Percentiles rank a stretch among this genome's conserved stretches.
phyloP scores from a whole-genome alignment of 2,329 filamentous ascomycete genomes.

The Aspergillus tubingensis region DNA sequence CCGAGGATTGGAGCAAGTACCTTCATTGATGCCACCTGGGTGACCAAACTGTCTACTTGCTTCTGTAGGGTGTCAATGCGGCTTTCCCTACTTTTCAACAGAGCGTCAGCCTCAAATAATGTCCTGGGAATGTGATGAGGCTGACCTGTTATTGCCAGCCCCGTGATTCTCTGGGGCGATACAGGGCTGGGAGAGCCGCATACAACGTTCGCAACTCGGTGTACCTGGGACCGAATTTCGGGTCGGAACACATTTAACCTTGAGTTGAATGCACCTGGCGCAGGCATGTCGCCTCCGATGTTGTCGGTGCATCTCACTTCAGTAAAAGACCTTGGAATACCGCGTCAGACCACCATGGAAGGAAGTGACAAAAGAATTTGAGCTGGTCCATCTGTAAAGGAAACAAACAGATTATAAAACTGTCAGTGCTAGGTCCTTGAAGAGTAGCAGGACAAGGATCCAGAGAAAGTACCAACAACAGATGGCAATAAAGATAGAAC shows the following conservation, averaged over 20 bases:
- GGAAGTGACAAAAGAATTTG: neutral
- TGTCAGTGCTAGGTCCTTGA: neutral
- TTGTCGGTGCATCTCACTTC: neutral
- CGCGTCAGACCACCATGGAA: neutral
- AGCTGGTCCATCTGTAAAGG: neutral
- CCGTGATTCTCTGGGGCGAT: neutral
- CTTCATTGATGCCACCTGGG: neutral
- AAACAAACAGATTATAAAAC: neutral
- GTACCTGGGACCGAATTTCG: neutral
- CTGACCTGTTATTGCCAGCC: neutral
- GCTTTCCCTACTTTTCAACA: neutral
- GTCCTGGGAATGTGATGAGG: too few relatives aligned
- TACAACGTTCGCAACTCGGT: conserved; percentile 12
- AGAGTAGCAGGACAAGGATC: neutral
- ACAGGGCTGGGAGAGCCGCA: conserved; percentile 8
- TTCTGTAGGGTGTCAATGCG: neutral
- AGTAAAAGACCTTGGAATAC: neutral
- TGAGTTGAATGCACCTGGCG: conserved; percentile 8
- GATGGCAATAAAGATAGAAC: neutral
- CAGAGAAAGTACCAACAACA: neutral
- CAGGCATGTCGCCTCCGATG: conserved; percentile 9
- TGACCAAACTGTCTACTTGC: neutral
- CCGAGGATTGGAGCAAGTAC: neutral
- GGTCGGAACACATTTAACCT: conserved; percentile 11
- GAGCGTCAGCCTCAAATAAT: neutral